Evolutionary conservation across 1,139 yeast species (phyloP).

Genomic region (Suhomyces kunorum): DNA sequence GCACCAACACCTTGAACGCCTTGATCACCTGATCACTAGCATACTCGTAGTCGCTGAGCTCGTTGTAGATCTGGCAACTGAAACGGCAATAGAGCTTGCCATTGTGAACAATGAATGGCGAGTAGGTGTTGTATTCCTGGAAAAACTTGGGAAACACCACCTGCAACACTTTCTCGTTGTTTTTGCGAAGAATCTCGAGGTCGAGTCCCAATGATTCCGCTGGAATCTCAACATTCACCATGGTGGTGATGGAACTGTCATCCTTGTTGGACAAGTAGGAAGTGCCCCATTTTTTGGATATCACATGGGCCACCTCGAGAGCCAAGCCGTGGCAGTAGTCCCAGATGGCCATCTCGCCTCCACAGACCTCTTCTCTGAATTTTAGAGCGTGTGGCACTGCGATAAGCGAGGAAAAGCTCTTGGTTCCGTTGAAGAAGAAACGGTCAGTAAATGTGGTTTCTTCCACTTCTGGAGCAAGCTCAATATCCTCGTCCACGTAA

Average conservation of each 20-base stretch:
- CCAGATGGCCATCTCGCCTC: conserved; percentile 59
- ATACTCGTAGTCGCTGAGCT: conserved; percentile 51
- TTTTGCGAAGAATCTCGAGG: conserved; percentile 14
- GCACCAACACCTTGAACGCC: conserved; percentile 16
- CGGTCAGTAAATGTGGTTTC: conserved; percentile 38
- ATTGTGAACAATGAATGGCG: conserved; percentile 47
- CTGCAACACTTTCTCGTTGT: conserved; percentile 12
- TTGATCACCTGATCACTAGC: conserved; percentile 36
- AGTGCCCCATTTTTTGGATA: conserved; percentile 43
- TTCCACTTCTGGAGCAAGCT: conserved; percentile 23
- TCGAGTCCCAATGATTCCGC: conserved; percentile 16
- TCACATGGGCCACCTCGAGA: conserved; percentile 37
- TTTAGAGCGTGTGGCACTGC: conserved; percentile 43
- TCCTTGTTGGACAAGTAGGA: conserved; percentile 31
- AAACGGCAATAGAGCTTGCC: conserved; percentile 51
- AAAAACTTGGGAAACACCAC: conserved; percentile 14
- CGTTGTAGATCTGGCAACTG: conserved; percentile 62
- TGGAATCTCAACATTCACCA: conserved; percentile 53
- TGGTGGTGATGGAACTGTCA: conserved; percentile 36
- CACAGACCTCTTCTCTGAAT: conserved; percentile 57
- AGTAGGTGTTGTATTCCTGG: conserved; percentile 42
- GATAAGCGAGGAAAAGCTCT: conserved; percentile 29
- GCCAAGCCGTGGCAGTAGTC: conserved; percentile 52
- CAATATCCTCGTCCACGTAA: conserved; percentile 31
- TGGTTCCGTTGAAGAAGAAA: conserved; percentile 43